phyloP scores from a whole-genome alignment of 805 yeast species.

The Soucietia sequanensis region DNA sequence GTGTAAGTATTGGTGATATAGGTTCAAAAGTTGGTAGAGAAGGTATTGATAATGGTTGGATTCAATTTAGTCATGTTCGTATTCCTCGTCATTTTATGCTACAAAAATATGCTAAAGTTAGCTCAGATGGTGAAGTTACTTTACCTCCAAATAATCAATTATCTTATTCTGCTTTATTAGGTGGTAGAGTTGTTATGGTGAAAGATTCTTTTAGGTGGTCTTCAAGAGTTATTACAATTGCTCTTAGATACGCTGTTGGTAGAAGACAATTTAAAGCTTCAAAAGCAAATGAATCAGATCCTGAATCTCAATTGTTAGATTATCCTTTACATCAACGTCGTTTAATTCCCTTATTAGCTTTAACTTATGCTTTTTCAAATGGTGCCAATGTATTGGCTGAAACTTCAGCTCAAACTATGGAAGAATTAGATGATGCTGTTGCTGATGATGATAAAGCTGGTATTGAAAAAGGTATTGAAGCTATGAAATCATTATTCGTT shows the following conservation, averaged over 20 bases:
- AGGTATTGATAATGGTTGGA: conserved; percentile 94
- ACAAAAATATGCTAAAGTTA: conserved; percentile 68
- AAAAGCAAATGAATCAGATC: conserved; percentile 23
- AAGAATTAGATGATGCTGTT: conserved; percentile 52
- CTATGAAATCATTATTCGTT: conserved; percentile 73
- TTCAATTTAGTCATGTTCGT: conserved; percentile 75
- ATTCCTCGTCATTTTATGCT: conserved; percentile 82
- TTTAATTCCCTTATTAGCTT: conserved; percentile 73
- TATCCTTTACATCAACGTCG: conserved; percentile 87
- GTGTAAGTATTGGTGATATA: conserved; percentile 81
- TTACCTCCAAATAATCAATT: conserved; percentile 82
- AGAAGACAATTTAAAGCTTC: conserved; percentile 73
- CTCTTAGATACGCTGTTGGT: conserved; percentile 80
- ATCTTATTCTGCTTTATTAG: conserved; percentile 78
- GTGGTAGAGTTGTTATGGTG: conserved; percentile 88
- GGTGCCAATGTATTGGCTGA: conserved; percentile 60
- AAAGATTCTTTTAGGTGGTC: conserved; percentile 76
- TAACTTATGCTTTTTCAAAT: conserved; percentile 69
- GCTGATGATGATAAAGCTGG: conserved; percentile 46
- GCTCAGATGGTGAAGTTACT: conserved; percentile 61
- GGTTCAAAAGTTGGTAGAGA: conserved; percentile 95
- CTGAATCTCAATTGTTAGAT: conserved; percentile 70
- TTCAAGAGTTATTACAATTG: conserved; percentile 75
- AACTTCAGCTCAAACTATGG: conserved; percentile 50
- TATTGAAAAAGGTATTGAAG: conserved; percentile 48